Conservation (phyloP, 2,329 filamentous ascomycete species). For the Xylariaceae sp. region DNA sequence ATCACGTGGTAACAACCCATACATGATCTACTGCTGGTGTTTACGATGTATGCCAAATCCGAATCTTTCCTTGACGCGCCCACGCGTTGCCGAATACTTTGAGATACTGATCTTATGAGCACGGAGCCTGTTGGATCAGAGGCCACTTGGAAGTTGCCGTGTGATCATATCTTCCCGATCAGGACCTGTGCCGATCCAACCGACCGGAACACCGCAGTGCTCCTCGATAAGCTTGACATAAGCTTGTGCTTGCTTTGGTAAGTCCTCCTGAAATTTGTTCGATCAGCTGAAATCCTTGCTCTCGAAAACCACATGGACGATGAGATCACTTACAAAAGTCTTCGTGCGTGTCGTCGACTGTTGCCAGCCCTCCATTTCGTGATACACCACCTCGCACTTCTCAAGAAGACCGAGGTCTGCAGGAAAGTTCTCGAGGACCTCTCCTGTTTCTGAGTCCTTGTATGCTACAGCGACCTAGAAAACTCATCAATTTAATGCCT, state of each 20-base stretch:
- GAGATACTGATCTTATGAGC: too few relatives aligned
- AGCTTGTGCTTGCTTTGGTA: slow-evolving; percentile 59
- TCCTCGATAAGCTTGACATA: slow-evolving; percentile 49
- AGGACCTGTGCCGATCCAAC: slow-evolving; percentile 9
- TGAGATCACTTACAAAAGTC: slow-evolving; percentile 38
- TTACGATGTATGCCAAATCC: too few relatives aligned
- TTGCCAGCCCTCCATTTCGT: slow-evolving; percentile 66
- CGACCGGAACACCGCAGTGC: slow-evolving; percentile 10
- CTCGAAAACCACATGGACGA: background rate
- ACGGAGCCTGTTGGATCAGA: too few relatives aligned
- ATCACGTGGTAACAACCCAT: too few relatives aligned
- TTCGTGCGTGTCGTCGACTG: slow-evolving; percentile 56
- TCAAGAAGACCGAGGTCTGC: slow-evolving; percentile 49
- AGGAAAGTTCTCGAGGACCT: slow-evolving; percentile 56
- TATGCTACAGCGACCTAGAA: slow-evolving; percentile 62
- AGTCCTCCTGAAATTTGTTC: slow-evolving; percentile 34
- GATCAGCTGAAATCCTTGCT: background rate
- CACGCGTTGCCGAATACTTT: too few relatives aligned
- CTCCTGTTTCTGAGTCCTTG: slow-evolving; percentile 37
- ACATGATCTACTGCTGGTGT: too few relatives aligned
- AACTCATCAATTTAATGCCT: too few relatives aligned
- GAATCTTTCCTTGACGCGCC: too few relatives aligned
- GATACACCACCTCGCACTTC: slow-evolving; percentile 55
- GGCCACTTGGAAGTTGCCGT: background rate
- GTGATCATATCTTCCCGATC: slow-evolving; percentile 7